Evolutionary conservation across 345 rosid genomes (phyloP), one percentile per base, ranked within the genome.

Genomic region (Stellera chamaejasme): DNA sequence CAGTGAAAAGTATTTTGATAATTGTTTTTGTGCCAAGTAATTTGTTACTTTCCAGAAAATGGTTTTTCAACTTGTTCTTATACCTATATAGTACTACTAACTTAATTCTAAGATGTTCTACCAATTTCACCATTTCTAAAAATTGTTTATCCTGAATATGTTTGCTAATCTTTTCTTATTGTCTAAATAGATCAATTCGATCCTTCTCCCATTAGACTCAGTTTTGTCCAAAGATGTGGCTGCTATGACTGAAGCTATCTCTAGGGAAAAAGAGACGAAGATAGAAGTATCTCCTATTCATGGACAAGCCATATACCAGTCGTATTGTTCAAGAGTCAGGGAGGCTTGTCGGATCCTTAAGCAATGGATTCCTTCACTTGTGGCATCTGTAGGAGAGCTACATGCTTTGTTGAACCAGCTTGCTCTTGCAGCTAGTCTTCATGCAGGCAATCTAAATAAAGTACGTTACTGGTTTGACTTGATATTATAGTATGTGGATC

Each of bases 231-330:
- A 87, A 71, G 97, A 90, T 72, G 96, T 83, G 28, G 72, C 84
- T 64, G 87, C 89, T 51, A 90, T 90, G 85, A 75, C 85, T 39
- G 94, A 87, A 73, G 87, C 91, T 50, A 78, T 87, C 67, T 66
- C 79, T 27, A 77, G 71, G 67, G 96, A 81, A 71, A 75, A 74
- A 66, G 97, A 90, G 80, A 74, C 80, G 52, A 84, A 82, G 67
- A 66, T 70, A 69, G 97, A 87, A 71, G 82, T 84, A 63, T 87
- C 82, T 52, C 89, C 89, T 43, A 79, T 87, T 58, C 96, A 87
- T 71, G 96, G 96, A 63, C 93, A 87, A 69, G 94, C 91, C 28
- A 87, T 90, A 67, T 87, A 87, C 72, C 94, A 84, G 70, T 87
- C 97, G 36, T 87, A 90, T 64, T 60, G 78, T 75, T 65, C 70